Evolutionary conservation across 116 monocot species (phyloP).

Genomic region (Posidonia oceanica): DNA sequence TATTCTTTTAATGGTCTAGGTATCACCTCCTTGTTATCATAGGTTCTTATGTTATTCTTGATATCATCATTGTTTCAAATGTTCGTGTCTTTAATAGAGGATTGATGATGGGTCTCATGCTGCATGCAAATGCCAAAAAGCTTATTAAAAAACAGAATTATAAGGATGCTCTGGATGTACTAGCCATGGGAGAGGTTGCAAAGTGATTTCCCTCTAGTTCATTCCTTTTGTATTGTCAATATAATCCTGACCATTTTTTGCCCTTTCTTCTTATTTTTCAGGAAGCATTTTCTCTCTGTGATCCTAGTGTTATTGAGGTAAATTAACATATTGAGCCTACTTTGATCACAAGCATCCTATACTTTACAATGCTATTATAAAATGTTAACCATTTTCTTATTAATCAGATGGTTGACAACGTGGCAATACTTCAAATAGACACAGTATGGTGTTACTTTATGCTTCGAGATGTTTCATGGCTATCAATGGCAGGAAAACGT

Average conservation of each 20-base stretch:
- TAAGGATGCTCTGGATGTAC: slow-evolving; percentile 80
- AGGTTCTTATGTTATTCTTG: not conserved
- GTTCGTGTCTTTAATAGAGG: slow-evolving; percentile 30
- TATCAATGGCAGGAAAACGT: slow-evolving; percentile 71
- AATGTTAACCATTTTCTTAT: not conserved
- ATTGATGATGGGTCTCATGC: slow-evolving; percentile 90
- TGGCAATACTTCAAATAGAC: slow-evolving; percentile 91
- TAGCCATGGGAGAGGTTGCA: slow-evolving; percentile 83
- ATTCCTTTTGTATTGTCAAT: not conserved
- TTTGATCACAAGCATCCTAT: not conserved
- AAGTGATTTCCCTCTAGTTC: not conserved
- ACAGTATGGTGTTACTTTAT: slow-evolving; percentile 98
- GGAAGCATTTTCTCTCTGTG: slow-evolving; percentile 91
- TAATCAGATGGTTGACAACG: slow-evolving; percentile 83
- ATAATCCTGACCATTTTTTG: not conserved
- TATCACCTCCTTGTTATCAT: not conserved
- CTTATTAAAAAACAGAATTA: slow-evolving; percentile 57
- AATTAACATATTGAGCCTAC: slow-evolving; percentile 3
- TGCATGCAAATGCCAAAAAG: slow-evolving; percentile 70
- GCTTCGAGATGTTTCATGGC: slow-evolving; percentile 75
- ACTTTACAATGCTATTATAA: not conserved
- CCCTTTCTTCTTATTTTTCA: slow-evolving; percentile 18
- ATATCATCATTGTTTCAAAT: not conserved
- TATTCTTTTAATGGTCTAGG: not conserved
- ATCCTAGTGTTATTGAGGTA: slow-evolving; percentile 64